These are phyloP conservation scores for Fusarium agapanthi DNA, from an alignment of 2,329 filamentous ascomycete genomes.

Conservation along the genomic window DNA sequence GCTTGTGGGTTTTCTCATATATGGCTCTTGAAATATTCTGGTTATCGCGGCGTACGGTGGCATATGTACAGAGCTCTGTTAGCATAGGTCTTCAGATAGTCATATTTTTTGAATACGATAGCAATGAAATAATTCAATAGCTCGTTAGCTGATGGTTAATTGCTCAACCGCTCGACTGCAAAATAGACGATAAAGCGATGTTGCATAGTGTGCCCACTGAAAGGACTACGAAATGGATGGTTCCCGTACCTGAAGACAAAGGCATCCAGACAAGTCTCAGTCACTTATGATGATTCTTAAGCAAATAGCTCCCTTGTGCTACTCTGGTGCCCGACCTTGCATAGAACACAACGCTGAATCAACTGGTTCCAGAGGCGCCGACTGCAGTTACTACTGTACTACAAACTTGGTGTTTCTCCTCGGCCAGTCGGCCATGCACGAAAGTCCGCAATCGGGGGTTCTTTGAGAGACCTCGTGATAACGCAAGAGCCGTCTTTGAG, in stretches of 20 bases:
- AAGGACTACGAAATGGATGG: neutral
- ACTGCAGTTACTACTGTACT: conserved; percentile 1
- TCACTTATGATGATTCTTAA: neutral
- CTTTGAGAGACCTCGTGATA: conserved; percentile 2
- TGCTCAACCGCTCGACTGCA: neutral
- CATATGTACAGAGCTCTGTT: neutral
- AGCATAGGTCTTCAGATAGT: neutral
- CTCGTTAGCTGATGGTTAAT: neutral
- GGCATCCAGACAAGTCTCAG: neutral
- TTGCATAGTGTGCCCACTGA: neutral
- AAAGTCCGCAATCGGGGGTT: conserved; percentile 2
- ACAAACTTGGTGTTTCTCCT: conserved; percentile 8
- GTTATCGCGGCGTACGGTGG: neutral
- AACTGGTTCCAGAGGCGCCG: neutral
- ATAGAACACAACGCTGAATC: neutral
- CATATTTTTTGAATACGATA: neutral
- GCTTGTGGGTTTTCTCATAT: neutral
- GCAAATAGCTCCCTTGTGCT: neutral
- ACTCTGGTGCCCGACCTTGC: neutral
- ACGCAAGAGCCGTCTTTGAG: neutral
- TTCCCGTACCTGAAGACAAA: neutral
- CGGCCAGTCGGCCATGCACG: neutral
- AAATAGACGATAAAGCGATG: neutral
- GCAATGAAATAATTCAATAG: neutral
- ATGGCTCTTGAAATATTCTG: neutral